Evolutionary conservation across 805 yeast species (phyloP), one percentile per base, ranked within the genome.

Genomic region (Jamesozyma gamospora): DNA sequence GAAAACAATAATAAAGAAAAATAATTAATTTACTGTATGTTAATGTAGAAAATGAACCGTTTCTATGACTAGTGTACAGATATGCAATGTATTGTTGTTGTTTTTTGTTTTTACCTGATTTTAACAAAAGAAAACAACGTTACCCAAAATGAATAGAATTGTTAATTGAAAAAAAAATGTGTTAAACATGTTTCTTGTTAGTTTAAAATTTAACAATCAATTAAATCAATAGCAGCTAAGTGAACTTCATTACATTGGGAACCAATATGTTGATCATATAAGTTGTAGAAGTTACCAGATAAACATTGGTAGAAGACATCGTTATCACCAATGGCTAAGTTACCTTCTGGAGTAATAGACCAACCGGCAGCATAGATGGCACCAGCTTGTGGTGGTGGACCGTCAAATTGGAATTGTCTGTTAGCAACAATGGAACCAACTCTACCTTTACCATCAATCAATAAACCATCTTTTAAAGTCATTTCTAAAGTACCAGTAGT

Each of bases 331-430:
- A 80, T 63, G 28, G 84, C 84, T 55, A 80, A 71, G 68, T 63
- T 56, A 63, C 74, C 75, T 18, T 71, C 77, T 47, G 71, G 72
- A 42, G 69, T 62, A 46, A 67, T 53, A 33, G 70, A 60, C 84
- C 84, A 77, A 49, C 84, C 83, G 44, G 74, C 77, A 52, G 84
- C 82, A 59, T 73, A 75, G 58, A 77, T 71, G 44, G 83, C 71
- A 63, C 83, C 84, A 28, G 82, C 84, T 70, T 81, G 90, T 56
- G 88, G 87, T 66, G 84, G 82, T 47, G 87, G 86, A 59, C 88
- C 88, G 63, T 81, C 88, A 57, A 81, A 81, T 68, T 81, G 88
- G 74, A 81, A 81, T 68, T 81, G 90, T 69, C 82, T 72, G 78
- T 80, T 81, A 42, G 87, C 79, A 52, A 81, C 90, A 63, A 81